Evolutionary conservation across 2,329 filamentous ascomycete genomes (phyloP), one percentile per base, ranked within the genome.

Genomic region (Fusarium subtropicale): DNA sequence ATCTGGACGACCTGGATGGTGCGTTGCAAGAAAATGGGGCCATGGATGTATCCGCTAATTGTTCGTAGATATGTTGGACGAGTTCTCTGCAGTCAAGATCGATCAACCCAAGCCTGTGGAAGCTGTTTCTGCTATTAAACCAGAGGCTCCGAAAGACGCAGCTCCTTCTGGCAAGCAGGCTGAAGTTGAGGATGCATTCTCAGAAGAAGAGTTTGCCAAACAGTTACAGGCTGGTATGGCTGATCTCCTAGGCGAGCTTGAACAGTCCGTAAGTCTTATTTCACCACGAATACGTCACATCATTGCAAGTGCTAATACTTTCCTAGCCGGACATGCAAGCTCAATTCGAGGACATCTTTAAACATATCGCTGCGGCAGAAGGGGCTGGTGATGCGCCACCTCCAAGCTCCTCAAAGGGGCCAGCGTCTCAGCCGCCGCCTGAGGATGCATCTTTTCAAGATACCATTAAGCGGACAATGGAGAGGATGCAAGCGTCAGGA

Each of bases 181-280:
- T 56, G 62, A 59, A 66, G 58, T 64, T 41, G 74, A 80, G 31
- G 83, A 86, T 56, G 81, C 80, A 28, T 77, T 88, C 28, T 86
- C 85, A n/a, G 91, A 93, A 72, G 90, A 92, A 62, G 92, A 93
- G 13, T 95, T 97, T 76, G 88, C 92, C 53, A 91, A 91, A 75
- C 90, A 97, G 78, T 82, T 98, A n/a, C 92, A 97, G 78, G 90
- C 90, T 12, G 92, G 94, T 58, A 97, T 98, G 94, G 92, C 92
- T 24, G 90, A 91, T 68, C 81, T 97, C 55, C 87, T 97, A 71
- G 89, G 89, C 22, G 90, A 92, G 60, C 82, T 93, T 44, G 90
- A 91, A 54, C 84, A 83, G 64, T 86, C 86, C 59, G 87, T 87
- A 81, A 71, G 84, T 75, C 31, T 42, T 20, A 12, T 24, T n/a